Percentiles rank a stretch among this genome's conserved stretches.
Conservation (phyloP, 2,329 filamentous ascomycete genomes). For the Alternaria atra region DNA sequence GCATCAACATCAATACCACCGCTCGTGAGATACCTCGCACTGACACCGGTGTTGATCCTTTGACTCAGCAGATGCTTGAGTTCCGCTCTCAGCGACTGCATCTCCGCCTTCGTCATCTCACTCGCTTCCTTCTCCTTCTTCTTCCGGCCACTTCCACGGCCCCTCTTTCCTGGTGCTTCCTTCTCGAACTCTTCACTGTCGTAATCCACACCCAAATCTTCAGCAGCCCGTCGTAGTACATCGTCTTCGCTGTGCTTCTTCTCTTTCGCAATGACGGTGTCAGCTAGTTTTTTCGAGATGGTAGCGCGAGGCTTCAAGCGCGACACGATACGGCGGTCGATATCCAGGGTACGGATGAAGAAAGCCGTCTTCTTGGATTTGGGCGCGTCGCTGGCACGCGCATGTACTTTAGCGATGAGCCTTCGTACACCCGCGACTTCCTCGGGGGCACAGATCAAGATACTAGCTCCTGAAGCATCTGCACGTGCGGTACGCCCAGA, state of each 20-base stretch:
- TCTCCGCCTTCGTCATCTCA: slow-evolving; percentile 74
- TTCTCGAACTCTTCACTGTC: slow-evolving; percentile 83
- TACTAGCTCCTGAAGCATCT: slow-evolving; percentile 77
- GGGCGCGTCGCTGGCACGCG: slow-evolving; percentile 57
- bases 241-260: slow-evolving; percentile 84
- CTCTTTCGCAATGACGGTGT: slow-evolving; percentile 84
- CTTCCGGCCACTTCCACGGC: slow-evolving; percentile 75
- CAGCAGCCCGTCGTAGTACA: slow-evolving; percentile 83
- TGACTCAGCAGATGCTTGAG: slow-evolving; percentile 74
- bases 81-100: slow-evolving; percentile 74
- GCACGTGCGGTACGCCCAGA: slow-evolving; percentile 94
- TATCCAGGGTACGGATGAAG: slow-evolving; percentile 80
- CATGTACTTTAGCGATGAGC: slow-evolving; percentile 88
- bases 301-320: slow-evolving; percentile 79
- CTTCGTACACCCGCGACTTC: slow-evolving; percentile 86
- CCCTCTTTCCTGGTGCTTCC: slow-evolving; percentile 65
- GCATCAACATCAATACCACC: slow-evolving; percentile 83
- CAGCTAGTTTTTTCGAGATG: slow-evolving; percentile 87
- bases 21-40: slow-evolving; percentile 83
- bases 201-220: slow-evolving; percentile 93
- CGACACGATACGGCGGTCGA: slow-evolving; percentile 80
- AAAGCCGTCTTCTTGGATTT: slow-evolving; percentile 65
- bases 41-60: slow-evolving; percentile 86
- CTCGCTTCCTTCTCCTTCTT: slow-evolving; percentile 77
- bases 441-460: slow-evolving; percentile 89